These are phyloP conservation scores for Dissophora globulifera DNA, from an alignment of 192 early-diverging fungal genomes.

Conservation along the genomic window DNA sequence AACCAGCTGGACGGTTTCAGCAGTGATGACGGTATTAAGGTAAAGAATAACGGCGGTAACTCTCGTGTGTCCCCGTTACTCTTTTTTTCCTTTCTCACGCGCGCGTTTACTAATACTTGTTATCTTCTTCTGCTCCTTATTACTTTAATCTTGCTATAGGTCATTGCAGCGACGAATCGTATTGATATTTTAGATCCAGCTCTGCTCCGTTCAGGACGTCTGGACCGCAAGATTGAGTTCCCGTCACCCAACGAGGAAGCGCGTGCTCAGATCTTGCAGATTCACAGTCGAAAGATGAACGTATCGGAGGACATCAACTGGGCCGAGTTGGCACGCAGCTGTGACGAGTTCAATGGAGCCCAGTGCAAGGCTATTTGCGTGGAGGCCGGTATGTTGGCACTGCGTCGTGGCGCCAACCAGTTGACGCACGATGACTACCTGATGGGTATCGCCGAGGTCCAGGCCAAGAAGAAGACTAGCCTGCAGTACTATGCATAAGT, in stretches of 20 bases:
- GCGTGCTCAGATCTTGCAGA: constrained; percentile 94
- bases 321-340: constrained; percentile 93
- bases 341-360: constrained; percentile 99
- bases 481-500: constrained; percentile 87
- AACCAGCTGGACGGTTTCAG: constrained; percentile 98
- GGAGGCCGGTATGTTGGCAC: constrained; percentile 98
- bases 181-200: constrained; percentile 94
- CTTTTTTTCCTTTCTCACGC: too few species aligned
- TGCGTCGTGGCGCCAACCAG: constrained; percentile 87
- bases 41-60: constrained; percentile 50
- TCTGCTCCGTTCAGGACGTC: constrained; percentile 85
- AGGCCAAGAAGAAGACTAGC: constrained; percentile 99
- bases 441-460: constrained; percentile 95
- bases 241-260: constrained; percentile 93
- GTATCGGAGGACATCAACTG: constrained; percentile 94
- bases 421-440: constrained; percentile 98
- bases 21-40: constrained; percentile 96
- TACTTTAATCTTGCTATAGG: constrained; percentile 59
- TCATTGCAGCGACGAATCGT: constrained; percentile 98
- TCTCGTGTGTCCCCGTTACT: too few species aligned
- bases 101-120: too few species aligned
- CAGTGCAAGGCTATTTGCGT: constrained; percentile 99
- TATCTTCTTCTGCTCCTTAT: too few species aligned
- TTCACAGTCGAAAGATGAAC: constrained; percentile 99
- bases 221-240: constrained; percentile 96